These are phyloP conservation scores for Hura crepitans DNA, from an alignment of 441 rosid species.

Conservation along the genomic window DNA sequence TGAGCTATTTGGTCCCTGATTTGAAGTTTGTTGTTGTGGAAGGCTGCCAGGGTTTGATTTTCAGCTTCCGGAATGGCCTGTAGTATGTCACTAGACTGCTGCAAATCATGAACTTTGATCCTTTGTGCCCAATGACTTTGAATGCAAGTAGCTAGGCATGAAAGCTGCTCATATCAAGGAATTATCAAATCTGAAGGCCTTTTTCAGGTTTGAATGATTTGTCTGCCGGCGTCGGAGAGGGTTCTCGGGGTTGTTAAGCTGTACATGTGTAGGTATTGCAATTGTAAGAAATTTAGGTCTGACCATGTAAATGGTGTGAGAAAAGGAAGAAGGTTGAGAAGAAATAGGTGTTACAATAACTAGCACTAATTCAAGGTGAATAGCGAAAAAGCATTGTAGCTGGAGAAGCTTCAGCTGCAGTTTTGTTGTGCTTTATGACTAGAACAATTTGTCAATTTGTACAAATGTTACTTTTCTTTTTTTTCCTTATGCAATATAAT, in stretches of 20 bases:
- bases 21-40: slow-evolving; percentile 8
- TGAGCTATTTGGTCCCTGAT: not conserved
- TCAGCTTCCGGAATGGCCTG: slow-evolving; percentile 28
- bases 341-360: slow-evolving; percentile 29
- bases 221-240: slow-evolving; percentile 25
- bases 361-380: slow-evolving; percentile 24
- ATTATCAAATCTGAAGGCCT: slow-evolving; percentile 10
- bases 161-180: not conserved
- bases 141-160: not conserved
- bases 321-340: slow-evolving; percentile 29
- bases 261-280: slow-evolving; percentile 72
- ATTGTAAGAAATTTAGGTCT: slow-evolving; percentile 40
- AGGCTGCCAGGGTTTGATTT: slow-evolving; percentile 25
- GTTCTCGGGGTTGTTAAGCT: slow-evolving; percentile 27
- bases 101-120: slow-evolving; percentile 20
- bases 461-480: slow-evolving; percentile 14
- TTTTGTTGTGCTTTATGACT: slow-evolving; percentile 46
- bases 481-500: slow-evolving; percentile 6
- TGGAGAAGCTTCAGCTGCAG: slow-evolving; percentile 45
- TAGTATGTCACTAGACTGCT: slow-evolving; percentile 12
- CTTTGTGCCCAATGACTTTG: slow-evolving; percentile 3
- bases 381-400: slow-evolving; percentile 33
- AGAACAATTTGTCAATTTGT: slow-evolving; percentile 10
- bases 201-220: slow-evolving; percentile 2
- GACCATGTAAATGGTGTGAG: slow-evolving; percentile 43